Base-by-base conservation (phyloP, 2,329 filamentous ascomycete genomes). In the Colletotrichum tofieldiae region DNA sequence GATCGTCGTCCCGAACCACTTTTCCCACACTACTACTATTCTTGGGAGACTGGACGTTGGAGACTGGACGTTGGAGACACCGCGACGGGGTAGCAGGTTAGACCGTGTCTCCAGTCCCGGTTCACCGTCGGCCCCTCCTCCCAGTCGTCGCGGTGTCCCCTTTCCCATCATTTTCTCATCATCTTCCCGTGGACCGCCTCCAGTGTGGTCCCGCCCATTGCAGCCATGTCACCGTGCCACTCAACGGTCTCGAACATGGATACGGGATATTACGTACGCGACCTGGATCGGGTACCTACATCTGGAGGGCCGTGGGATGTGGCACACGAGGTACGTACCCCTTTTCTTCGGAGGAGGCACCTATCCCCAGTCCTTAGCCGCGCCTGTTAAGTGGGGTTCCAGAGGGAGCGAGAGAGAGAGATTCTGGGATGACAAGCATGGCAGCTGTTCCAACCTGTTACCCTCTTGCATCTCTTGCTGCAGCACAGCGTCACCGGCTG, bases 251-350 rank as follows among this genome's bases (percentile, higher is more conserved):
- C 41, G 56, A 45, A 71, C 26, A 67, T 71, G 63, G 63, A 58
- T 62, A 71, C 51, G 64, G 58, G 51, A 67, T 62, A 68, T 71
- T 71, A 63, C 69, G 65, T 68, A 71, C 69, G 58, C 58, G 65
- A 20, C 43, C 20, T 32, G 23, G 20, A 26, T 56, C 52, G 67
- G 45, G 45, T 62, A 52, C 60, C 60, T 62, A 62, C 60, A 51
- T 51, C 47, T 41, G n/a, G 23, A 32, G 2, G 20, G 35, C 37
- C 14, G 39, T 6, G 18, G 29, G n/a, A 35, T 12, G 26, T 61
- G 45, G 8, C n/a, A 62, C 20, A 3, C n/a, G 37, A 18, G 32
- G 29, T 61, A 41, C 63, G 62, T 52, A 43, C 26, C 29, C 32
- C 37, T 8, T 32, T 3, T 32, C 29, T 32, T 3, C 29, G 29